Evolutionary conservation across 2,329 filamentous ascomycete species (phyloP), one percentile per base, ranked within the genome.

Genomic region (Helotiales sp.): DNA sequence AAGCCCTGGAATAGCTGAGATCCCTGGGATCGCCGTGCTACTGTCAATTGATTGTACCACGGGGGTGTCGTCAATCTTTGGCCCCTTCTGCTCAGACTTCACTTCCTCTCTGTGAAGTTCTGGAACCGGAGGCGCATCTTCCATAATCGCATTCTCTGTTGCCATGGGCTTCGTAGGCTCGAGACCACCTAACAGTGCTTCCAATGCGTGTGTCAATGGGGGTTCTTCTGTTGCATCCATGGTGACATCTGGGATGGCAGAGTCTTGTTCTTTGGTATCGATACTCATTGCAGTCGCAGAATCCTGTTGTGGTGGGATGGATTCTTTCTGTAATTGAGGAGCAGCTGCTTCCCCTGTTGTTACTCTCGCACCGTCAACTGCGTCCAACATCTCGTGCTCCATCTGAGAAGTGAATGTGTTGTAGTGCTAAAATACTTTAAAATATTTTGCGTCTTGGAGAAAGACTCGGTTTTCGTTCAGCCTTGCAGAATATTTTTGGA

Each of bases 131-230:
- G 19, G 34, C 34, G n/a, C 4, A 2, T 19, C 34, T 19, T n/a
- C 3, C 3, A 4, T 7, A 38, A 17, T 17, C 2, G n/a, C 13
- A 19, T 10, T 27, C n/a, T 44, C 9, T 27, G 24, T 3, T 44
- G 15, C 40, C 40, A 25, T 25, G 10, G 22, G 40, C 19, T 44
- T 44, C 19, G 12, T 13, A 17, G 60, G 48, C 12, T 62, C 59
- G 9, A 68, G 60, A 13, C 65, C 62, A 15, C 66, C 67, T n/a
- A 68, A 52, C 19, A 70, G 61, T 24, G 65, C 67, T 51, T 70
- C 68, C 13, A 70, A 59, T 29, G 61, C 68, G 61, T 66, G 61
- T 1, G 67, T 69, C 17, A 70, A 57, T 24, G 60, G 63, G 17
- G 58, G 63, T 38, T 49, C 61, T 36, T 30, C 30, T 29, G 52